Percentiles rank a stretch among this genome's conserved stretches.
Conservation (phyloP, 495 filamentous ascomycete species). For the Symbiotaphrina buchneri region DNA sequence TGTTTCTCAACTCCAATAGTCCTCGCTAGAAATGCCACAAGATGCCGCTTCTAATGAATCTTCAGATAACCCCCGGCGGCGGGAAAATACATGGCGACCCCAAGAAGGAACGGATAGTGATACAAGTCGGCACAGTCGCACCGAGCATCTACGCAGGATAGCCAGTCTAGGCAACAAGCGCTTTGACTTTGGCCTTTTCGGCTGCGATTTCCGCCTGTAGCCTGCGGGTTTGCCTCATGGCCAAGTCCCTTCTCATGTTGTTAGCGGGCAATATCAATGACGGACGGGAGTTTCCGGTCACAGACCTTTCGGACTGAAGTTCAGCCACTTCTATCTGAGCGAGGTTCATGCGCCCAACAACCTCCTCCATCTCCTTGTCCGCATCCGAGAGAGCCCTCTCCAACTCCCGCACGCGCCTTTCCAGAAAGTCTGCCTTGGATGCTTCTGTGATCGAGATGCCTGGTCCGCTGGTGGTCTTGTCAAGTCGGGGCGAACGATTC, state of each 20-base stretch:
- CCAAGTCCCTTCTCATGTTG: constrained; percentile 40
- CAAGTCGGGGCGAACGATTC: constrained; percentile 29
- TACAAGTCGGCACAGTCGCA: too few species aligned
- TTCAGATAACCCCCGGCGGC: too few species aligned
- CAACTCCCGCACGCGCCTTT: constrained; percentile 54
- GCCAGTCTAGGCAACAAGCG: too few species aligned
- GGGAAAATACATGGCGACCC: too few species aligned
- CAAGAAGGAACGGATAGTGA: too few species aligned
- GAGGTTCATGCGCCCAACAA: constrained; percentile 74
- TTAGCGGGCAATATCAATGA: constrained; percentile 12
- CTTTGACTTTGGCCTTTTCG: constrained; percentile 31
- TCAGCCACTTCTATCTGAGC: constrained; percentile 89
- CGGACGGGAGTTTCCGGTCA: neutral
- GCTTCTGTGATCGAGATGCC: constrained; percentile 35
- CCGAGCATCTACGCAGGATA: too few species aligned
- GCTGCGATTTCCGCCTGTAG: constrained; percentile 41
- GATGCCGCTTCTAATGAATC: too few species aligned
- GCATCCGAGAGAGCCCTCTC: constrained; percentile 64
- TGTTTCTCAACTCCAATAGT: too few species aligned
- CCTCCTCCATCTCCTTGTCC: constrained; percentile 85
- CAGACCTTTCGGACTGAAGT: constrained; percentile 68
- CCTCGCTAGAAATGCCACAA: too few species aligned
- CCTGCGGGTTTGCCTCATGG: constrained; percentile 57
- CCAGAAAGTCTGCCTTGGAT: constrained; percentile 46
- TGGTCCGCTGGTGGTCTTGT: constrained; percentile 30